phyloP scores from a whole-genome alignment of 805 yeast species.

The Saccharomyces paradoxus region DNA sequence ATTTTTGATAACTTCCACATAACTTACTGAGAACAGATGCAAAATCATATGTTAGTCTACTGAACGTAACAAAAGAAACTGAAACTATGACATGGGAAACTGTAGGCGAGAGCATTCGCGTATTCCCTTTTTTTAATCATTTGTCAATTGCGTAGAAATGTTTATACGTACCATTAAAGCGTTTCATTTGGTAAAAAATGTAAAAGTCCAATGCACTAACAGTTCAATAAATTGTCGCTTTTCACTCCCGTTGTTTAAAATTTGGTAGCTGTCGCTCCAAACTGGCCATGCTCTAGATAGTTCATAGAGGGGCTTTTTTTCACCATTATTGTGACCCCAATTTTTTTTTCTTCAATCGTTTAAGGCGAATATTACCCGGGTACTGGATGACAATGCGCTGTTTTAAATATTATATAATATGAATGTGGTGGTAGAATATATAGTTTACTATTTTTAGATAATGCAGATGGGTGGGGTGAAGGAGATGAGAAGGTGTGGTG shows the following conservation, averaged over 20 bases:
- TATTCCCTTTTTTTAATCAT: background rate
- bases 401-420: background rate
- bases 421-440: background rate
- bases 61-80: background rate
- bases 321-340: background rate
- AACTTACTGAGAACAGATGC: conserved; percentile 15
- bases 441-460: background rate
- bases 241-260: background rate
- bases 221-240: background rate
- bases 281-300: background rate
- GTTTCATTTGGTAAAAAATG: conserved; percentile 7
- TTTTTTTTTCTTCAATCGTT: background rate
- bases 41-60: conserved; percentile 3
- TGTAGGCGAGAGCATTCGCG: background rate
- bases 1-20: conserved; percentile 22
- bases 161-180: conserved; percentile 11
- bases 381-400: background rate
- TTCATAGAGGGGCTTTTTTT: background rate
- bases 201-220: background rate
- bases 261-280: background rate
- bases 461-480: background rate
- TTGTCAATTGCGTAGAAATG: background rate
- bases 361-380: background rate
- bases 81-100: background rate
- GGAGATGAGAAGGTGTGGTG: background rate